phyloP scores from a whole-genome alignment of 129 eudicot genomes.

The Arctium lappa region DNA sequence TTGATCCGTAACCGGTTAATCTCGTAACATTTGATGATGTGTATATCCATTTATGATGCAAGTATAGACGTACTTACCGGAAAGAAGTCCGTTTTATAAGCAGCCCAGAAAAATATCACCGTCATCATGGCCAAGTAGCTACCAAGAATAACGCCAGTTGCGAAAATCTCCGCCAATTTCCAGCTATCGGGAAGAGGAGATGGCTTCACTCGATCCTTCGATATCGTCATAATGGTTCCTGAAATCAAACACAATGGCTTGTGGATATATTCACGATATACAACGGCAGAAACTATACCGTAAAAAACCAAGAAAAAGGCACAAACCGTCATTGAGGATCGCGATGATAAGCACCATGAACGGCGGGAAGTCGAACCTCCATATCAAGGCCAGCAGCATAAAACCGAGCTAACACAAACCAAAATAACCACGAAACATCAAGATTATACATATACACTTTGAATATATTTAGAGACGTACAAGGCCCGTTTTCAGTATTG shows the following conservation, averaged over 20 bases:
- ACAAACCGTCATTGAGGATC: slow-evolving; percentile 92
- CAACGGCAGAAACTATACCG: not conserved
- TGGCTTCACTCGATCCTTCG: slow-evolving; percentile 95
- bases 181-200: slow-evolving; percentile 98
- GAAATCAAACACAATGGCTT: slow-evolving; percentile 19
- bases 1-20: too few relatives aligned
- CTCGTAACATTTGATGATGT: too few relatives aligned
- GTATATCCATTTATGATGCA: too few relatives aligned
- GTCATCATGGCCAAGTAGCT: slow-evolving; percentile 96
- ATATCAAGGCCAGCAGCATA: slow-evolving; percentile 90
- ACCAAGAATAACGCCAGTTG: slow-evolving; percentile 88
- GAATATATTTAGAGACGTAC: not conserved
- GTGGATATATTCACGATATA: not conserved
- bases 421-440: not conserved
- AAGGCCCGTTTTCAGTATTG: too few relatives aligned
- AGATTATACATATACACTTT: not conserved
- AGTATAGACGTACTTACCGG: slow-evolving; percentile 46
- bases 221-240: slow-evolving; percentile 99
- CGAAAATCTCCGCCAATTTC: slow-evolving; percentile 89
- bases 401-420: slow-evolving; percentile 73
- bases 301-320: slow-evolving; percentile 11
- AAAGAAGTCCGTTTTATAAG: slow-evolving; percentile 88
- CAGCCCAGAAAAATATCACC: slow-evolving; percentile 95
- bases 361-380: slow-evolving; percentile 98
- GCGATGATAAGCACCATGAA: slow-evolving; percentile 99